Conservation (phyloP, 768 basidiomycete species). For the Boletus reticulatus region DNA sequence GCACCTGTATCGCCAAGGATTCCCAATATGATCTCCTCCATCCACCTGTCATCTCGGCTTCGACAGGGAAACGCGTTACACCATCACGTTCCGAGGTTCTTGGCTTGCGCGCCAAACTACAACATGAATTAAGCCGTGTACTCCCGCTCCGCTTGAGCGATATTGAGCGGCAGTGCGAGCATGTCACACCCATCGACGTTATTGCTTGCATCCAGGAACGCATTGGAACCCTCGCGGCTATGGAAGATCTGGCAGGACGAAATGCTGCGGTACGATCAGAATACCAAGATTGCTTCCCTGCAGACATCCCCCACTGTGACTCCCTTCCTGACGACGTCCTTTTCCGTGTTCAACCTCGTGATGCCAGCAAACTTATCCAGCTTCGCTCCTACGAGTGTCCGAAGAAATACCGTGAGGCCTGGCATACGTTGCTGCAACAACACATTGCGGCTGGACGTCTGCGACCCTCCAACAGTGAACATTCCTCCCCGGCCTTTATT, state of each 20-base stretch:
- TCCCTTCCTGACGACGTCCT: constrained; percentile 20
- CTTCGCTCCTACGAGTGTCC: constrained; percentile 31
- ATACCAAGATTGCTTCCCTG: constrained; percentile 24
- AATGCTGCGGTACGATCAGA: not conserved
- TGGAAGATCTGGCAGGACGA: not conserved
- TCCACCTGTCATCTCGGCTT: not conserved
- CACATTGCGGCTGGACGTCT: constrained; percentile 35
- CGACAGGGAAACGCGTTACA: too few species aligned
- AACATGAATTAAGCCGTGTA: too few species aligned
- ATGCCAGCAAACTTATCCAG: constrained; percentile 12
- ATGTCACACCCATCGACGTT: not conserved
- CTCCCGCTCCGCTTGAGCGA: too few species aligned
- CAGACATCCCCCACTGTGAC: constrained; percentile 23
- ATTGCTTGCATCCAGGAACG: not conserved
- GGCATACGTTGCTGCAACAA: constrained; percentile 32
- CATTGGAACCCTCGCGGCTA: not conserved
- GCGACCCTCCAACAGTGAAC: constrained; percentile 22
- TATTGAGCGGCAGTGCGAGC: not conserved
- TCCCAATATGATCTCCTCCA: constrained; percentile 7
- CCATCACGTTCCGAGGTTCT: too few species aligned
- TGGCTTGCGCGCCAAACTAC: too few species aligned
- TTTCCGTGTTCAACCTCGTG: constrained; percentile 26
- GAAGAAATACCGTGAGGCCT: constrained; percentile 31
- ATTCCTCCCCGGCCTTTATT: constrained; percentile 37
- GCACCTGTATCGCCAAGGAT: constrained; percentile 2